phyloP scores from a whole-genome alignment of 345 rosid genomes.

The Aethionema arabicum region DNA sequence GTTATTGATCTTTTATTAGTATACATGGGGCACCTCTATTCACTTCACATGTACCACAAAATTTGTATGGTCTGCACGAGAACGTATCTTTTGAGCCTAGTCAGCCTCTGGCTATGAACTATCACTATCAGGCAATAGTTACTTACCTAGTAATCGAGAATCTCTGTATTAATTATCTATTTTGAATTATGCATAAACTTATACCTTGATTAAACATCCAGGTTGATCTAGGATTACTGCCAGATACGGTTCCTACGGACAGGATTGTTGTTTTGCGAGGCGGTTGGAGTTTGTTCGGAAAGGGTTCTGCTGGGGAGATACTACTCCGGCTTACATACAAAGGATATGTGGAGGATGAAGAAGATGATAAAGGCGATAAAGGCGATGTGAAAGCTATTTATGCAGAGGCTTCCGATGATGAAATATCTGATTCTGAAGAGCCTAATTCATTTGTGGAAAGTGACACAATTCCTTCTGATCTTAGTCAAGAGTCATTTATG shows the following conservation, averaged over 20 bases:
- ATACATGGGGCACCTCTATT: conserved; percentile 4
- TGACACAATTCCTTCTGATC: conserved; percentile 38
- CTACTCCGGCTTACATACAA: conserved; percentile 90
- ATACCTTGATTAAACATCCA: conserved; percentile 39
- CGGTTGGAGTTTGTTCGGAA: conserved; percentile 76
- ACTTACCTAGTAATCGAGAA: conserved; percentile 13
- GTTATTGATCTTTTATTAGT: conserved; percentile 10
- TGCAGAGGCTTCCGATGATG: conserved; percentile 70
- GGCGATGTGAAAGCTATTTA: conserved; percentile 43
- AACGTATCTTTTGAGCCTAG: conserved; percentile 12
- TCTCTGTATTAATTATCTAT: background rate
- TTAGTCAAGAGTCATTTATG: conserved; percentile 87
- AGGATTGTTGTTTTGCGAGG: conserved; percentile 66
- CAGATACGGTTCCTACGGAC: conserved; percentile 96
- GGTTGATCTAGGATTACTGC: conserved; percentile 79
- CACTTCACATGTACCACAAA: conserved; percentile 12
- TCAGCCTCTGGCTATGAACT: conserved; percentile 22
- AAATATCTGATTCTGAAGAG: conserved; percentile 67
- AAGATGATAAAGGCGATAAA: conserved; percentile 59
- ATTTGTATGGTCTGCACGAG: conserved; percentile 12
- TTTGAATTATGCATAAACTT: conserved; percentile 22
- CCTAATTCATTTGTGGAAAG: conserved; percentile 40
- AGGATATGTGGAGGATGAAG: conserved; percentile 98
- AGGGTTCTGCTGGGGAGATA: conserved; percentile 78
- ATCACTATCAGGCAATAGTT: conserved; percentile 21